Base-by-base conservation (phyloP, 106 monocot species). In the Narthecium ossifragum region DNA sequence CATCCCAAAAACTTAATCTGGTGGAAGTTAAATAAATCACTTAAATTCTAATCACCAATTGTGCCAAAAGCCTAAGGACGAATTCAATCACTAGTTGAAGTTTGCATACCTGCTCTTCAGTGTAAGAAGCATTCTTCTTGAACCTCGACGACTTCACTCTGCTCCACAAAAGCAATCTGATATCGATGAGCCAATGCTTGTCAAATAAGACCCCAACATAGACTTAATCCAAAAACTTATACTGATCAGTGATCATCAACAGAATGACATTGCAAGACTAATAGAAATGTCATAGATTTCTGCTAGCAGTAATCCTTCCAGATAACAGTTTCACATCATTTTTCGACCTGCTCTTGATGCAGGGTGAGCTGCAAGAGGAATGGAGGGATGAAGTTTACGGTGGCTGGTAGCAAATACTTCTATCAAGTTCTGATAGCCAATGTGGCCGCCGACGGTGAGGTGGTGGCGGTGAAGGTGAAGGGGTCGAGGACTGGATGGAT, bases 401-500 rank as follows among this genome's bases (percentile, higher is more conserved):
- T 88, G 49, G 70, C 49, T 10, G 87, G 83, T 26, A 73, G 66
- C 37, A 60, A 69, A n/a, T 62, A 68, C 55, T 88, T 88, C 76
- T 33, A 53, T 50, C 78, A 82, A 34, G 83, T 88, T 14, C 69
- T 88, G 51, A 60, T 88, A 34, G 63, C 68, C 31, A 83, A 83
- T 25, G 87, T 83, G 22, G 87, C 66, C 2, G 61, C 75, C 2
- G 78, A 75, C 26, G 87, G 87, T 3, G 75, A 76, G 57, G 59
- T 88, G 12, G 59, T 61, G 9, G 79, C 79, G 0, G 87, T 88
- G 1, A 88, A 88, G 53, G 75, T 88, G 23, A 88, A 88, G 52
- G 87, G 87, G 13, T 70, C 72, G 30, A 79, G 41, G 31, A 79
- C 79, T 1, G 87, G 79, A 24, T 88, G 87, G 87, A 75, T 88